Percentiles rank a stretch among this genome's conserved stretches.
Conservation (phyloP, 257 asterid species). For the Nicotiana noctiflora region DNA sequence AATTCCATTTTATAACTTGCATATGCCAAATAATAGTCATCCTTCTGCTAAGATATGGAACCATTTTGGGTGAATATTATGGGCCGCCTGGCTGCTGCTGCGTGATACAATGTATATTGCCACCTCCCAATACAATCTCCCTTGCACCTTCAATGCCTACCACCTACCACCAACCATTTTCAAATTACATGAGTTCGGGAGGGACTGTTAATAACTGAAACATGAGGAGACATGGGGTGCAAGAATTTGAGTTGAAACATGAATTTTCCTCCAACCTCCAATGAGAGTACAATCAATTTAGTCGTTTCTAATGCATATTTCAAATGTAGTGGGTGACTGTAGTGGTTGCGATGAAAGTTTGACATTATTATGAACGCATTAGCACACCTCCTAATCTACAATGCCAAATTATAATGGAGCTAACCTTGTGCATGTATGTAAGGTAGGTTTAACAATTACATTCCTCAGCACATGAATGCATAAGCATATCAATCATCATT, state of each 20-base stretch:
- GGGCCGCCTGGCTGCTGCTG: slow-evolving; percentile 75
- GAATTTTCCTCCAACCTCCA: not conserved
- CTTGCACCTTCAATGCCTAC: slow-evolving; percentile 73
- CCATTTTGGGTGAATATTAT: not conserved
- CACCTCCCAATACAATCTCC: slow-evolving; percentile 90
- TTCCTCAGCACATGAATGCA: not conserved
- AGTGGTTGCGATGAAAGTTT: not conserved
- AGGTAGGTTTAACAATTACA: not conserved
- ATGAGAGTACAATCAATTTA: not conserved
- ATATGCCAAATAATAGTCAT: no score
- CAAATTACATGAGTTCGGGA: not conserved
- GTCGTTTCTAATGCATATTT: not conserved
- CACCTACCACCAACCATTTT: slow-evolving; percentile 38
- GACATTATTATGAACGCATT: not conserved
- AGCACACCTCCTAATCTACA: not conserved
- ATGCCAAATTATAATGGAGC: not conserved
- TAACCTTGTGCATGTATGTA: not conserved
- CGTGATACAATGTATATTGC: slow-evolving; percentile 91
- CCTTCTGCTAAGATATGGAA: not conserved
- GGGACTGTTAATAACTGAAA: not conserved
- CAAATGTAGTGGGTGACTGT: no score
- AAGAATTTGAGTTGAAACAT: not conserved
- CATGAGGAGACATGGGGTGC: not conserved
- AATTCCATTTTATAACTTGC: no score
- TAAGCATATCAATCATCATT: not conserved